These are phyloP conservation scores for Salix dunnii DNA, from an alignment of 345 rosid species.

Conservation along the genomic window DNA sequence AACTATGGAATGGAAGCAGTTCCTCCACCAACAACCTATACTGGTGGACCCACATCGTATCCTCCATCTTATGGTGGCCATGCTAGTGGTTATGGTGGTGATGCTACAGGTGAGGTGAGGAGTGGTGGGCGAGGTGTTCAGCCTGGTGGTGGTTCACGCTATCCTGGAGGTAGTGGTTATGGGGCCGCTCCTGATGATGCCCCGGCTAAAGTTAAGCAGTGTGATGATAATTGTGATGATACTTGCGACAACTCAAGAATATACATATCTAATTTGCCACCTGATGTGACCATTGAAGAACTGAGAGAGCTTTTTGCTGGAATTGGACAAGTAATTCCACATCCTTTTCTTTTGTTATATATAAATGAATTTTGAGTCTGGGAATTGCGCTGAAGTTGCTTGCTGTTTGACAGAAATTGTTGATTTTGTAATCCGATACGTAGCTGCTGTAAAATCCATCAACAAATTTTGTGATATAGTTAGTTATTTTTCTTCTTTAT, in stretches of 20 bases:
- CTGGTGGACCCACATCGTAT: constrained; percentile 68
- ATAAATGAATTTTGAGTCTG: background rate
- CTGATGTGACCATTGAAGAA: constrained; percentile 85
- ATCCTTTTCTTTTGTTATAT: constrained; percentile 19
- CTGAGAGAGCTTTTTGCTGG: constrained; percentile 91
- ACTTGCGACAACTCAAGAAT: constrained; percentile 89
- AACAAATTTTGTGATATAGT: background rate
- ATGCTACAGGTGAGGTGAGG: constrained; percentile 48
- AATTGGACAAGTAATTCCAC: constrained; percentile 82
- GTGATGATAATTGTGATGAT: constrained; percentile 76
- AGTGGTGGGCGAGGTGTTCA: constrained; percentile 51
- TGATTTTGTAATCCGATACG: background rate
- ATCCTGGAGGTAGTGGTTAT: constrained; percentile 50
- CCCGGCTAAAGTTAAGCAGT: constrained; percentile 68
- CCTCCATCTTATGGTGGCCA: constrained; percentile 83
- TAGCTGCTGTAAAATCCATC: background rate
- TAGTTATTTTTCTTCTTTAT: background rate
- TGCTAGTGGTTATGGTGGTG: constrained; percentile 59
- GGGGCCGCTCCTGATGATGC: constrained; percentile 42
- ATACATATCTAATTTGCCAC: constrained; percentile 93
- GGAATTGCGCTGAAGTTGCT: background rate
- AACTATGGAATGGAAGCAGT: constrained; percentile 71
- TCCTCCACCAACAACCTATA: constrained; percentile 82
- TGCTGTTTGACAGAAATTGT: background rate
- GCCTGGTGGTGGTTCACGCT: constrained; percentile 47